Evolutionary conservation across 768 basidiomycete genomes (phyloP).

Genomic region (Gautieria morchelliformis): DNA sequence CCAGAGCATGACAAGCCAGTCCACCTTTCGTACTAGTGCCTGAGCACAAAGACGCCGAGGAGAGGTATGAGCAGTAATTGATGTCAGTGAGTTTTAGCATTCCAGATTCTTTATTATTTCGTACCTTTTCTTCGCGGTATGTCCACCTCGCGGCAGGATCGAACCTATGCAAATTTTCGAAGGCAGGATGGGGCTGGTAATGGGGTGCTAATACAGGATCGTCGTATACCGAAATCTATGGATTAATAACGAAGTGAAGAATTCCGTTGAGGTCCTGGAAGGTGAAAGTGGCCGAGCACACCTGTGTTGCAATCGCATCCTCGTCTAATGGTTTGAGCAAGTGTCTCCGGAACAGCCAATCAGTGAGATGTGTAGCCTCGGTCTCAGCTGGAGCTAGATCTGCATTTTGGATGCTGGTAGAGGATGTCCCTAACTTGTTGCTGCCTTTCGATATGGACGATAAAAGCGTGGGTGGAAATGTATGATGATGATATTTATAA

Average conservation of each 20-base stretch:
- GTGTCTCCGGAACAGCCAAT: neutral
- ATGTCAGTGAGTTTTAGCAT: no score
- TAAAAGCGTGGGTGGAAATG: neutral
- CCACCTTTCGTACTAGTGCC: conserved; percentile 43
- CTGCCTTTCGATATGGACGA: neutral
- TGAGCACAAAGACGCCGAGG: conserved; percentile 12
- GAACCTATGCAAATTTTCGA: conserved; percentile 50
- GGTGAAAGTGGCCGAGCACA: neutral
- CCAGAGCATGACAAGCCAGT: conserved; percentile 54
- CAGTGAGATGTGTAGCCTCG: neutral
- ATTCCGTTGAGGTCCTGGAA: neutral
- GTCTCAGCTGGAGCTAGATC: neutral
- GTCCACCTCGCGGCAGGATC: conserved; percentile 53
- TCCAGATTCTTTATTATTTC: neutral
- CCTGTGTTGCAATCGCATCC: conserved; percentile 33
- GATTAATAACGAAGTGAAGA: neutral
- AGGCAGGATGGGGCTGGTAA: conserved; percentile 40
- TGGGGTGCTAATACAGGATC: conserved; percentile 35
- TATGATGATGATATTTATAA: neutral
- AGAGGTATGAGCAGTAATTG: neutral
- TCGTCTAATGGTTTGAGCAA: conserved; percentile 12
- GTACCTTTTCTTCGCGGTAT: conserved; percentile 40
- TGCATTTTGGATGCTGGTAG: neutral
- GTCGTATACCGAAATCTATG: conserved; percentile 40
- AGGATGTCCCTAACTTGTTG: neutral